Base-by-base conservation (phyloP, 768 basidiomycete species). In the Wakefieldia striispora region DNA sequence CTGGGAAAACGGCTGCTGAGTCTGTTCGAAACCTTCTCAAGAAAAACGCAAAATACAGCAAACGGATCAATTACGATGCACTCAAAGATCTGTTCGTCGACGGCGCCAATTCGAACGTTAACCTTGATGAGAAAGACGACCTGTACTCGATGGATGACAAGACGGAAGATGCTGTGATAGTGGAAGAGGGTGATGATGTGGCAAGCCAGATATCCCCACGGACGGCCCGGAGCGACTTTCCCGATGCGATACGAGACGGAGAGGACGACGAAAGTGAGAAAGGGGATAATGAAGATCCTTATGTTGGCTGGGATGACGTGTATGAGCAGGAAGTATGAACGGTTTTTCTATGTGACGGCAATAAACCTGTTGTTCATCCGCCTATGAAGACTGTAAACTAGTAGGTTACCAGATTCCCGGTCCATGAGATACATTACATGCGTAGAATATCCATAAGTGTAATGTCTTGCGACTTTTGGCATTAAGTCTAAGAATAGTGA, bases 51-150 rank as follows among this genome's bases (percentile, higher is more conserved):
- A 88, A 83, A 62, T 93, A 94, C 69, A 92, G 89, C 70, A 91
- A 91, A 62, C 83, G 91, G 44, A 95, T 95, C 70, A 97, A 97
- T 66, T 97, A 95, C 65, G 87, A 90, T 57, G 91, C 90, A 1
- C 80, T 95, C 45, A 86, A 88, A 57, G 80, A 82, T 48, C 76
- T 95, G 11, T 91, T 95, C 64, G 72, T 78, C 24, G 80, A 82
- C 13, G 59, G 69, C 40, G 46, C 43, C 24, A 39, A 51, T 38
- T 50, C 56, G 16, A 33, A 47, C 42, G 49, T 63, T 33, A 55
- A 58, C 21, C 42, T 61, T 7, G 80, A 77, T 50, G 77, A 74
- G 36, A 73, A 75, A 53, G 73, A 72, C 24, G 72, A 76, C 47
- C 64, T 84, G 35, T 83, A 83, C 59, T 78, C 74, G 17, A 75